phyloP scores from a whole-genome alignment of 208 protist species.

The Trypanosoma scelopori region DNA sequence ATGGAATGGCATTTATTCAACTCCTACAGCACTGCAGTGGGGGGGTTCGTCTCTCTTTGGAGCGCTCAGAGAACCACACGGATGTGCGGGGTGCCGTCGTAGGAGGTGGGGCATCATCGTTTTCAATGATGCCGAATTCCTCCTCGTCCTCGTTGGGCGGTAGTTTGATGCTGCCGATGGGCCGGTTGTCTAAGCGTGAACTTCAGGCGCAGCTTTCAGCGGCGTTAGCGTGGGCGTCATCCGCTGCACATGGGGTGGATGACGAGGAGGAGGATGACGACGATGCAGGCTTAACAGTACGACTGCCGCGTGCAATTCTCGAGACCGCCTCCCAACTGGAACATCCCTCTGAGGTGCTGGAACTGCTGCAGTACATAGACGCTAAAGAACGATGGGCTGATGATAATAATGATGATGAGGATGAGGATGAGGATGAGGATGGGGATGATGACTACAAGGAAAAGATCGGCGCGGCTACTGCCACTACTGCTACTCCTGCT shows the following conservation, averaged over 20 bases:
- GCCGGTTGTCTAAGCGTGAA: slow-evolving; percentile 6
- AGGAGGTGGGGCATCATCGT: not conserved
- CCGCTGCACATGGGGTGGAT: not conserved
- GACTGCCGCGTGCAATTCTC: not conserved
- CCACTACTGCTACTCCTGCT: not conserved
- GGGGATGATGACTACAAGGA: too few relatives aligned
- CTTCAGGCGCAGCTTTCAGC: slow-evolving; percentile 10
- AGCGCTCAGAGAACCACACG: not conserved
- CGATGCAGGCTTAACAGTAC: not conserved
- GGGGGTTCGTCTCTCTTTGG: slow-evolving; percentile 14
- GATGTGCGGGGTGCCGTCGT: not conserved
- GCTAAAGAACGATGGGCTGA: not conserved
- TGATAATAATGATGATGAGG: too few relatives aligned
- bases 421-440: too few relatives aligned
- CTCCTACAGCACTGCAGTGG: slow-evolving; percentile 20
- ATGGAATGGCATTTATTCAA: slow-evolving; percentile 15
- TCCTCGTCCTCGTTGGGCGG: slow-evolving; percentile 3
- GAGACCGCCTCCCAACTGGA: slow-evolving; percentile 2
- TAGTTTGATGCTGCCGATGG: slow-evolving; percentile 8
- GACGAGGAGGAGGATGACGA: not conserved
- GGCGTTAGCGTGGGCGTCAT: slow-evolving; percentile 2
- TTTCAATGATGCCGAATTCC: slow-evolving; percentile 3
- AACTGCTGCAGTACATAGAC: slow-evolving; percentile 13
- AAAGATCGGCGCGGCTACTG: not conserved
- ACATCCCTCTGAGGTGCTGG: not conserved